Base-by-base conservation (phyloP, 2,329 filamentous ascomycete species). In the Aspergillus ruber region DNA sequence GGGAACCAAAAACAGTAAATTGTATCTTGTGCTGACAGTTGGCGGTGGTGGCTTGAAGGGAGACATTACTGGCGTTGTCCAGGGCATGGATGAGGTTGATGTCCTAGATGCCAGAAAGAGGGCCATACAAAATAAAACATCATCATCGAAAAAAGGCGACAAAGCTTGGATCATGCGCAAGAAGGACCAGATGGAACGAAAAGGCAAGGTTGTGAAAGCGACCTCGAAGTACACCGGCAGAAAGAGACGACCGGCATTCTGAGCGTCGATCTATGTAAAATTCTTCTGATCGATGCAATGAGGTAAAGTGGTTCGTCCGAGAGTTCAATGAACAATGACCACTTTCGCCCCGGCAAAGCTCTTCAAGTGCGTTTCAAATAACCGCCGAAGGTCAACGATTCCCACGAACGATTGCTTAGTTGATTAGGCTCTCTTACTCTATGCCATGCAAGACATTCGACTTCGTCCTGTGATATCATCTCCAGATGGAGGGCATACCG, bases 11-110 rank as follows among this genome's bases (percentile, higher is more conserved):
- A 96, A 90, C 64, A 83, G 85, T 57, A 98, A 98, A 76, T 76
- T 94, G n/a, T 98, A 98, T 66, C 77, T 98, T 2, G 91, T 98
- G 0, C 73, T 98, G 27, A 96, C 90, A 0, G 93, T 95, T 1
- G 93, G 91, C 27, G 82, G 81, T 1, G 85, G 86, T 7, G 78
- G 80, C 42, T 50, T 79, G 42, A 64, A 72, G 39, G 77, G 76
- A 7, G 90, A 95, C 64, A 96, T 98, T 54, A 96, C 90, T 0
- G 86, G 88, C 5, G 86, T 95, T 3, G 89, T 98, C 10, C 79
- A 84, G 50, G 88, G 87, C 1, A 88, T 97, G 89, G 87, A 93
- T 17, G 86, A 79, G 36, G 89, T 97, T 6, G 88, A 93, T 65
- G 81, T 95, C 7, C 64, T 88, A 57, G 90, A 95, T 66, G 75